Evolutionary conservation across 2,329 filamentous ascomycete species (phyloP), one percentile per base, ranked within the genome.

Genomic region (Chrysoporthe austroafricana): DNA sequence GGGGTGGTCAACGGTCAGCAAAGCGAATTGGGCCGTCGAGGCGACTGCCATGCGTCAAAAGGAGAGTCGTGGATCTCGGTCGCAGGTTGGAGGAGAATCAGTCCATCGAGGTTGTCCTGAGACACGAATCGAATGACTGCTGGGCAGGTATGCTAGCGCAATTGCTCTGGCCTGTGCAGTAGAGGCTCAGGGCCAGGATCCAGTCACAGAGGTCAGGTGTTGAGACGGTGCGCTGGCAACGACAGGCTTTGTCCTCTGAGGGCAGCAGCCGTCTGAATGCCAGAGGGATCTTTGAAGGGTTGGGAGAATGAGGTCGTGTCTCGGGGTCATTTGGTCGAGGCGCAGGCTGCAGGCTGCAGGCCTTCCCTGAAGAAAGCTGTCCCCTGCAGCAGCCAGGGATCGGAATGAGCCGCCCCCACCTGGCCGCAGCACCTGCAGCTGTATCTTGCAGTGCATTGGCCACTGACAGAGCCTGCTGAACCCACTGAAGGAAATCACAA

Each of bases 101-200:
- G 68, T 69, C 63, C 68, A 69, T 69, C 36, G n/a, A 61, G 26
- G 39, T 43, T 50, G 44, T 66, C 62, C 60, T 66, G 68, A 68
- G 62, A 70, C 68, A 68, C 54, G 59, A 63, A 61, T 68, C 68
- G 68, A 66, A 70, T 56, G 65, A 69, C 63, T 26, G 34, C 43
- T 61, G 48, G 52, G 61, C 59, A 26, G 48, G 16, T n/a, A 34
- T 44, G 48, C 39, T 16, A 63, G n/a, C 36, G 34, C 34, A 32
- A 39, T 21, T 18, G 32, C 16, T 52, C 46, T 52, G 44, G 13
- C 4, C 44, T 34, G 50, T 54, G 32, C 50, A 54, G 11, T 26
- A 54, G 21, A 54, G 50, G 32, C 32, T 34, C 26, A 57, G 52
- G 32, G 44, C 14, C 9, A 46, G 44, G 11, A 46, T 46, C 5